These are phyloP conservation scores for Cymbopogon flexuosus DNA, from an alignment of 202 grass and related monocot species.

Conservation along the genomic window DNA sequence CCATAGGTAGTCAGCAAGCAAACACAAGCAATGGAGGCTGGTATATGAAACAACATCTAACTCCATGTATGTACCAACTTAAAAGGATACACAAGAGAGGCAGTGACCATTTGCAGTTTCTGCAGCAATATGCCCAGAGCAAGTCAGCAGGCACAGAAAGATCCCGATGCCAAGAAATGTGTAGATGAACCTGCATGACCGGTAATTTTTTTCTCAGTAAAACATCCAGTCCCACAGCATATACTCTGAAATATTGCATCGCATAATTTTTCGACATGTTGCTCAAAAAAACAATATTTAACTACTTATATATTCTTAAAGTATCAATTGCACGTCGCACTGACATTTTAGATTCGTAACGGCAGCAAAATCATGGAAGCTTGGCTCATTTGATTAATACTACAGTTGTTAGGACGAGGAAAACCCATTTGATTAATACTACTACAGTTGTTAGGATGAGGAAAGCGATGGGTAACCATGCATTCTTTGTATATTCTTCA, in stretches of 20 bases:
- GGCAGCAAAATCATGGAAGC: background rate
- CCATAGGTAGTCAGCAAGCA: constrained; percentile 16
- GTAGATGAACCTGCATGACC: constrained; percentile 74
- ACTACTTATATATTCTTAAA: background rate
- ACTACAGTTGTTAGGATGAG: background rate
- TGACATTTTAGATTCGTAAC: background rate
- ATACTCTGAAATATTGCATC: background rate
- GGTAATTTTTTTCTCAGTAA: background rate
- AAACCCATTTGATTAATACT: background rate
- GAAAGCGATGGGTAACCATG: constrained; percentile 37
- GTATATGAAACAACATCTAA: background rate
- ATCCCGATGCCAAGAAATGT: constrained; percentile 70
- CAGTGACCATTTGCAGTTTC: constrained; percentile 68
- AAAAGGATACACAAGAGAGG: constrained; percentile 86
- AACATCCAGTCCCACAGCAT: background rate
- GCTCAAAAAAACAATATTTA: background rate
- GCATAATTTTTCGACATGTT: background rate
- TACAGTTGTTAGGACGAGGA: constrained; percentile 9
- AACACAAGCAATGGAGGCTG: background rate
- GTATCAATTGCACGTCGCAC: background rate
- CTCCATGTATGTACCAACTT: background rate
- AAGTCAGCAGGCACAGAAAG: constrained; percentile 69
- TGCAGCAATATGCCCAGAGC: constrained; percentile 77
- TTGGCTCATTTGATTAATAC: constrained; percentile 1
- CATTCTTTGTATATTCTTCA: constrained; percentile 21